Conservation (phyloP, 768 basidiomycete species). For the Filobasidium floriforme region DNA sequence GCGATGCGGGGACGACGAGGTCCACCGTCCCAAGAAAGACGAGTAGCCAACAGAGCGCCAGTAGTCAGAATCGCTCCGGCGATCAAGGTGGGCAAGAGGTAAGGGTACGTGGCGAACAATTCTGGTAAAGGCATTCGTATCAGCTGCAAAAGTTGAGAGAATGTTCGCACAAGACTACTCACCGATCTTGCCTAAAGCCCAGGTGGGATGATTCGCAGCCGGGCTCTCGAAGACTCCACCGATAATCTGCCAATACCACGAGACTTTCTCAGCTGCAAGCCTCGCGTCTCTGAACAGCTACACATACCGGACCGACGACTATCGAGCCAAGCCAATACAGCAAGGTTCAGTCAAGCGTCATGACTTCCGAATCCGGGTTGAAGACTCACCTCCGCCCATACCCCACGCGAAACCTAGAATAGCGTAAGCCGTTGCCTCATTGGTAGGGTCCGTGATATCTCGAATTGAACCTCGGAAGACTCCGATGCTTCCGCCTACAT, state of each 20-base stretch:
- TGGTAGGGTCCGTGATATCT: constrained; percentile 79
- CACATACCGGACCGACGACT: constrained; percentile 18
- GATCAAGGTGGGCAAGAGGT: constrained; percentile 75
- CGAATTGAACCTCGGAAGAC: constrained; percentile 65
- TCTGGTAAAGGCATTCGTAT: constrained; percentile 27
- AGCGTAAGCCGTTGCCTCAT: constrained; percentile 91
- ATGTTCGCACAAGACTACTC: constrained; percentile 4
- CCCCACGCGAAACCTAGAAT: constrained; percentile 97
- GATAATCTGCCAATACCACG: constrained; percentile 54
- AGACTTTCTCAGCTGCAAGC: constrained; percentile 36
- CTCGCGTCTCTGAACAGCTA: too few relatives aligned
- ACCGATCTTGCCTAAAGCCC: constrained; percentile 56
- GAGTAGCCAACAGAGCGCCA: constrained; percentile 78
- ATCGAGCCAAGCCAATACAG: constrained; percentile 5
- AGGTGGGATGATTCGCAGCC: constrained; percentile 72
- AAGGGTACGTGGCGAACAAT: constrained; percentile 74
- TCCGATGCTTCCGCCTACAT: constrained; percentile 22
- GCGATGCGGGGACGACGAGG: constrained; percentile 77
- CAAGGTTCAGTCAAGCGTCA: constrained; percentile 12
- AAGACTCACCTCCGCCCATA: constrained; percentile 63
- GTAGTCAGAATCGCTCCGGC: constrained; percentile 68
- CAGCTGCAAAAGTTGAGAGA: not conserved
- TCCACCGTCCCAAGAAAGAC: constrained; percentile 85
- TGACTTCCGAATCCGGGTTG: constrained; percentile 4
- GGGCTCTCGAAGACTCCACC: constrained; percentile 51